phyloP scores from a whole-genome alignment of 257 asterid genomes.

The Lithospermum erythrorhizon region DNA sequence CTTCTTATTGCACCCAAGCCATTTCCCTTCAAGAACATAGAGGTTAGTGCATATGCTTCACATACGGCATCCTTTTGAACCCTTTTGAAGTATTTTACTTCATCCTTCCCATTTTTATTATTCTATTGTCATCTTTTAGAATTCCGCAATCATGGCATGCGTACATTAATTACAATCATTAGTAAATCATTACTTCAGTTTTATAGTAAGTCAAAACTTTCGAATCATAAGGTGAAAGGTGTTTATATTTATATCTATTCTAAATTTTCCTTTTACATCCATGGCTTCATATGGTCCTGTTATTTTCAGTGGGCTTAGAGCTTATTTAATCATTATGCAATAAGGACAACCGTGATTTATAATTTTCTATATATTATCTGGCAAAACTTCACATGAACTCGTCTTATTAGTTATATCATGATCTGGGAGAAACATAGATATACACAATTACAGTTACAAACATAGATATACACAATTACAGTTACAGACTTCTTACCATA shows the following conservation, averaged over 20 bases:
- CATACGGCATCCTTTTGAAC: background rate
- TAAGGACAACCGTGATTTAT: background rate
- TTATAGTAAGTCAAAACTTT: background rate
- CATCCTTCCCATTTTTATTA: too few species aligned
- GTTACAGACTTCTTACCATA: background rate
- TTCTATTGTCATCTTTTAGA: background rate
- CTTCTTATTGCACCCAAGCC: constrained; percentile 74
- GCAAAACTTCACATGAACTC: background rate
- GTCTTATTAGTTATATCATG: background rate
- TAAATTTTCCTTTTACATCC: background rate
- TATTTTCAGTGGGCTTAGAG: background rate
- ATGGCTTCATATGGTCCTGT: background rate
- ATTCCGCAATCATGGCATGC: background rate
- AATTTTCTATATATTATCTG: too few species aligned
- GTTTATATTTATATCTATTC: too few species aligned
- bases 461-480: background rate
- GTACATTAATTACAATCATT: too few species aligned
- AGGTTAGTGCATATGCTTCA: constrained; percentile 42
- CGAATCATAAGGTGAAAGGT: background rate
- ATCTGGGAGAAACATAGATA: background rate
- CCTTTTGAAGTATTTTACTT: background rate
- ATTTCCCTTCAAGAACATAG: constrained; percentile 68
- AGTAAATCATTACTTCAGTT: background rate
- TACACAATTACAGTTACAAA: background rate
- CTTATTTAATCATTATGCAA: background rate